These are phyloP conservation scores for Physcomitrellopsis africana DNA, from an alignment of 225 moss, liverwort and hornwort genomes.

Conservation along the genomic window DNA sequence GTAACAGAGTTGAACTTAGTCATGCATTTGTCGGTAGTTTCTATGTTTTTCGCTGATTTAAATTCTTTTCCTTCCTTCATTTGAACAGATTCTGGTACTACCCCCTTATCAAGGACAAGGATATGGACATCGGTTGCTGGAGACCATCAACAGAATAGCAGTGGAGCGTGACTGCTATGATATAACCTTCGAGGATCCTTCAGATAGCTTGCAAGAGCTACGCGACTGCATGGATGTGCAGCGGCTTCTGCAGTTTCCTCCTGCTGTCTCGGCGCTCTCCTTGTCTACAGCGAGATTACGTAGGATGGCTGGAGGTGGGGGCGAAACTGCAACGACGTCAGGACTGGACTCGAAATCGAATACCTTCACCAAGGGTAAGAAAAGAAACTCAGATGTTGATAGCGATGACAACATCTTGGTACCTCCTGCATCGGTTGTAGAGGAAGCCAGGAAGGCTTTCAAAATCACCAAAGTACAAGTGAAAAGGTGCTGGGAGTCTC, in stretches of 20 bases:
- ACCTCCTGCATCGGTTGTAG: conserved; percentile 62
- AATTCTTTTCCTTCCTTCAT: background rate
- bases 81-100: conserved; percentile 80
- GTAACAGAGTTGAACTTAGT: background rate
- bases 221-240: conserved; percentile 93
- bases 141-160: conserved; percentile 72
- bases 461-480: conserved; percentile 80
- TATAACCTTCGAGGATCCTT: conserved; percentile 97
- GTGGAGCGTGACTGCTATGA: conserved; percentile 70
- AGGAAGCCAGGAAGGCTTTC: conserved; percentile 59
- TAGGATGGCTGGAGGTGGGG: conserved; percentile 31
- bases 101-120: conserved; percentile 89
- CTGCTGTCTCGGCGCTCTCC: conserved; percentile 46
- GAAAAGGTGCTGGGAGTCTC: conserved; percentile 90
- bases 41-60: background rate
- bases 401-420: conserved; percentile 55
- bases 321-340: conserved; percentile 37
- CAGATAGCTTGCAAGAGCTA: conserved; percentile 76
- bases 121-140: conserved; percentile 74
- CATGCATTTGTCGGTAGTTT: too few species aligned
- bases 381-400: conserved; percentile 18
- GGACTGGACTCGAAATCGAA: conserved; percentile 32
- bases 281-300: conserved; percentile 46
- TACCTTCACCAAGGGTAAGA: conserved; percentile 30
- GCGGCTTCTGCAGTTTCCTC: conserved; percentile 66